Percentiles rank a stretch among this genome's conserved stretches.
Evolutionary conservation across 768 basidiomycete genomes (phyloP).

Genomic region (Cyclocybe aegerita): DNA sequence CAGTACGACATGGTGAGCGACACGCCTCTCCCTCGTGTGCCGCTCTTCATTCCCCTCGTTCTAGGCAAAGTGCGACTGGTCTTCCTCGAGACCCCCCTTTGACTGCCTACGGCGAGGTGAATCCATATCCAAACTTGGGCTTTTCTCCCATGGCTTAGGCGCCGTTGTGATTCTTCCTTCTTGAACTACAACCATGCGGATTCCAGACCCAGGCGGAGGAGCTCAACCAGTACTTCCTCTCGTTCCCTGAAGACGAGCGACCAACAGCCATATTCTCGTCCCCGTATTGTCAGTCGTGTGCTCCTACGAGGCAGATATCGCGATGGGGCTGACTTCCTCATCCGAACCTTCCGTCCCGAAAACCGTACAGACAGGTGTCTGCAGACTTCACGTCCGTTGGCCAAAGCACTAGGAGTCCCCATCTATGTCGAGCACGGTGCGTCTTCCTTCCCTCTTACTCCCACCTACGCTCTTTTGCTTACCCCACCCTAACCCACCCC

Average conservation of each 20-base stretch:
- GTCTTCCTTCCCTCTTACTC: slow-evolving; percentile 6
- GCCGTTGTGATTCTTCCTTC: slow-evolving; percentile 1
- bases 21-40: neutral
- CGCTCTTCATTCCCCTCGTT: slow-evolving; percentile 7
- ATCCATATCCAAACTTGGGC: slow-evolving; percentile 1
- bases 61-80: slow-evolving; percentile 65
- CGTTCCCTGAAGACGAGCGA: slow-evolving; percentile 61
- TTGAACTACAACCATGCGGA: neutral
- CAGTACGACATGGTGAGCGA: slow-evolving; percentile 57
- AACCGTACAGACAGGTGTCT: slow-evolving; percentile 72
- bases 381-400: slow-evolving; percentile 70
- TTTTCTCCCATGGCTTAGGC: neutral
- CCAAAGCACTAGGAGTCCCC: slow-evolving; percentile 61
- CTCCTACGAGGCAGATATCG: neutral
- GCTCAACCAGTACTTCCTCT: slow-evolving; percentile 60
- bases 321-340: neutral
- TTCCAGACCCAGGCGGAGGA: slow-evolving; percentile 70
- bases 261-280: slow-evolving; percentile 85
- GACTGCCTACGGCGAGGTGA: slow-evolving; percentile 69
- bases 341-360: neutral
- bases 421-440: slow-evolving; percentile 80
- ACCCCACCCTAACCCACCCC: slow-evolving; percentile 1
- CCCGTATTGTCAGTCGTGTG: slow-evolving; percentile 63
- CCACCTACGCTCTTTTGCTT: neutral
- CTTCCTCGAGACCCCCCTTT: slow-evolving; percentile 73